Conservation (phyloP, 352 stramenopile species). For the Aphanomyces cochlioides region DNA sequence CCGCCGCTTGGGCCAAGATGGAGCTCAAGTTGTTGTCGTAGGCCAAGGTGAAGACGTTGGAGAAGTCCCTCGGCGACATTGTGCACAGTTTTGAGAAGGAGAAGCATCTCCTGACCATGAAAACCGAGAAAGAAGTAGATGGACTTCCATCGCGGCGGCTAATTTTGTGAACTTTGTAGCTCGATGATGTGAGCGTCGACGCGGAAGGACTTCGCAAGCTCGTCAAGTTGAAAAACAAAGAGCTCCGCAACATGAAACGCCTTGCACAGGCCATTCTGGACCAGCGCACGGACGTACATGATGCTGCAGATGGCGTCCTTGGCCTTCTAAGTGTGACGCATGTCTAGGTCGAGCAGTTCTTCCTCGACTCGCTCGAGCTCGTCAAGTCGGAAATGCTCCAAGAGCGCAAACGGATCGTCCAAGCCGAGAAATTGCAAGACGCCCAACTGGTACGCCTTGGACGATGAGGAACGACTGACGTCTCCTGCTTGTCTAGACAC, state of each 20-base stretch:
- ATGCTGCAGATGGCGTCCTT: neutral
- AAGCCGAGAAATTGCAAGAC: conserved; percentile 38
- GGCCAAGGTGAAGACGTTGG: conserved; percentile 62
- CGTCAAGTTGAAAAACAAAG: conserved; percentile 90
- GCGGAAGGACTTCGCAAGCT: conserved; percentile 79
- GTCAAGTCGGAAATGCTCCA: conserved; percentile 74
- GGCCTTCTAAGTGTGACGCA: neutral
- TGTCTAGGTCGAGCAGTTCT: conserved; percentile 78
- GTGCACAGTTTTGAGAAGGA: conserved; percentile 68
- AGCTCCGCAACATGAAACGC: conserved; percentile 84
- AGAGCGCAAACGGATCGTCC: conserved; percentile 40
- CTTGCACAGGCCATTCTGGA: conserved; percentile 88
- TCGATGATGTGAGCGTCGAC: conserved; percentile 85
- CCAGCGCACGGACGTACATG: conserved; percentile 78
- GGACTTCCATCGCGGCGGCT: neutral
- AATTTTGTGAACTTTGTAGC: conserved; percentile 13
- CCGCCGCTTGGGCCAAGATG: conserved; percentile 2
- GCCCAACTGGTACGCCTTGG: conserved; percentile 42
- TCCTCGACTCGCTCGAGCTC: conserved; percentile 87
- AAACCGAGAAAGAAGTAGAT: conserved; percentile 44
- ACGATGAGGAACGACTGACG: neutral
- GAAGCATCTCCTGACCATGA: conserved; percentile 46
- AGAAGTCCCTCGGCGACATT: conserved; percentile 67
- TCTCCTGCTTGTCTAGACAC: conserved; percentile 17
- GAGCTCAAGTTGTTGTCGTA: conserved; percentile 16